These are phyloP conservation scores for Calonectria honghensis DNA, from an alignment of 2,329 filamentous ascomycete genomes.

Conservation along the genomic window DNA sequence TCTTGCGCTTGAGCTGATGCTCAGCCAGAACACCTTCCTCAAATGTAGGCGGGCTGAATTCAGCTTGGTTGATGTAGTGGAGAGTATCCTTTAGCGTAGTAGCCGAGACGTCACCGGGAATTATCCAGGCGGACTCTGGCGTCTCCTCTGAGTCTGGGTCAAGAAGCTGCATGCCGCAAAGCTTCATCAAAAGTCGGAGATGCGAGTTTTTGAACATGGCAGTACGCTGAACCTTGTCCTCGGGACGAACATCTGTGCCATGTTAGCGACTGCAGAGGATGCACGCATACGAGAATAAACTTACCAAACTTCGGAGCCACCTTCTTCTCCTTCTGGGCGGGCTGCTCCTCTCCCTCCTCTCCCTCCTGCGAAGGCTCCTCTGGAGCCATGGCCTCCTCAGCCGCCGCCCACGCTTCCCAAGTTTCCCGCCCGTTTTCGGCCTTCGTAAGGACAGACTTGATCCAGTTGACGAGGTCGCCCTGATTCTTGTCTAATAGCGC, in stretches of 20 bases:
- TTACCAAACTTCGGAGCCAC: conserved; percentile 60
- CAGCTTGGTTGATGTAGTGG: conserved; percentile 84
- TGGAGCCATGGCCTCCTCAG: conserved; percentile 75
- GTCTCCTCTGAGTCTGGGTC: conserved; percentile 78
- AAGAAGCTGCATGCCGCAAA: conserved; percentile 81
- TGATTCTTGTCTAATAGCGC: conserved; percentile 88
- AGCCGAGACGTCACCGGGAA: conserved; percentile 80
- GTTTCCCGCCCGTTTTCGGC: conserved; percentile 83
- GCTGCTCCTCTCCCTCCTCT: conserved; percentile 55
- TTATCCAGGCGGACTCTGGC: conserved; percentile 84
- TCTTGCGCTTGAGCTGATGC: conserved; percentile 85
- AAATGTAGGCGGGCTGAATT: conserved; percentile 86
- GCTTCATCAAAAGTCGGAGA: conserved; percentile 87
- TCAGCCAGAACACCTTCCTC: conserved; percentile 85
- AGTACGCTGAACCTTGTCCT: conserved; percentile 78
- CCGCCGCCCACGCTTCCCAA: conserved; percentile 89
- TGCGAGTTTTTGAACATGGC: conserved; percentile 94
- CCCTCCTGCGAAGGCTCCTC: conserved; percentile 56
- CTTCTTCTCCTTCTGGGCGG: conserved; percentile 53
- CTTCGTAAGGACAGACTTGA: conserved; percentile 81
- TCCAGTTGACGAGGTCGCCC: conserved; percentile 85
- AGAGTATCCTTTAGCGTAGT: conserved; percentile 80
- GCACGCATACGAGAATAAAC: conserved; percentile 33
- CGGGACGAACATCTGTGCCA: conserved; percentile 74
- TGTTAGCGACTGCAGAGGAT: conserved; percentile 54